Conservation (phyloP, 345 rosid genomes). For the Eucalyptus erythrocorys region DNA sequence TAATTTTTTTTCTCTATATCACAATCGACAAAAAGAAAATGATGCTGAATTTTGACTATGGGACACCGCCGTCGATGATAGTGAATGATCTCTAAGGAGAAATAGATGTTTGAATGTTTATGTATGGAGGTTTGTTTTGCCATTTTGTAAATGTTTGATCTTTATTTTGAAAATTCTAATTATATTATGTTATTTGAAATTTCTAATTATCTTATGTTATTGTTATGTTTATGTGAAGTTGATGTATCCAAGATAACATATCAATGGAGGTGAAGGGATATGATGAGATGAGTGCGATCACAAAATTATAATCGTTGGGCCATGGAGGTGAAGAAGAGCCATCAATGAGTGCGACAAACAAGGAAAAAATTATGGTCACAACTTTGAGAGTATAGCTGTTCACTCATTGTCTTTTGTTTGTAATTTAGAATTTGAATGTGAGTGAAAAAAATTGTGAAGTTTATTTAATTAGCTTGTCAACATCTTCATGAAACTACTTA, state of each 20-base stretch:
- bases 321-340: not conserved
- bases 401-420: not conserved
- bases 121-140: not conserved
- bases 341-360: not conserved
- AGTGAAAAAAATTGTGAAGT: not conserved
- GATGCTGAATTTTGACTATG: not conserved
- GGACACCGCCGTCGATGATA: not conserved
- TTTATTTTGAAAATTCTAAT: too few relatives aligned
- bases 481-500: not conserved
- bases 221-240: not conserved
- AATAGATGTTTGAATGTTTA: not conserved
- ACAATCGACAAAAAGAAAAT: not conserved
- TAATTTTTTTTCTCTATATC: not conserved
- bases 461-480: not conserved
- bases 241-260: not conserved
- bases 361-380: conserved; percentile 22
- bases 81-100: not conserved
- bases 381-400: conserved; percentile 31
- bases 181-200: too few relatives aligned
- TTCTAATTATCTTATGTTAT: too few relatives aligned
- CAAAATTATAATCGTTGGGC: accelerated
- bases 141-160: too few relatives aligned
- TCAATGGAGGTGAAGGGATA: not conserved
- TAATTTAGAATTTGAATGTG: not conserved
- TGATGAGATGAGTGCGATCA: not conserved